Base-by-base conservation (phyloP, 2,329 filamentous ascomycete species). In the Orbilia ellipsospora region DNA sequence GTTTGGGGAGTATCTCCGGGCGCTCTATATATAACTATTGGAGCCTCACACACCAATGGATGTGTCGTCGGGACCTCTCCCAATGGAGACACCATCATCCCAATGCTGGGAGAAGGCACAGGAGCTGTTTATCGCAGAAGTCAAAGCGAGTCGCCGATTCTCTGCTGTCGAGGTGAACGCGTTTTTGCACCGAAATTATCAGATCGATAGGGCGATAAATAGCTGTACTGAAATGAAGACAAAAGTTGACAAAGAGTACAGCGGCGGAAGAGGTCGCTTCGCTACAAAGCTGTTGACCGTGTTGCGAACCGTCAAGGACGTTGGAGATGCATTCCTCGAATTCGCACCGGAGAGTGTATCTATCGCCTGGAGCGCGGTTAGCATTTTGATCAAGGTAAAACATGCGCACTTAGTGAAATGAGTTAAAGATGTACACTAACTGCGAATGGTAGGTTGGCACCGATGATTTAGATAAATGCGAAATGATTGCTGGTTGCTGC, bases 381-480 rank as follows among this genome's bases (percentile, higher is more conserved):
- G 61, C 18, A n/a, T 64, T 15, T 31, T 64, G n/a, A 64, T 64
- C n/a, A 64, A 64, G 20, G 48, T 50, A 50, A n/a, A n/a, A n/a
- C n/a, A n/a, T n/a, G n/a, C n/a, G n/a, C n/a, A n/a, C n/a, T n/a
- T n/a, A n/a, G n/a, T n/a, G n/a, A n/a, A n/a, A n/a, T n/a, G n/a
- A n/a, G n/a, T n/a, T n/a, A n/a, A n/a, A n/a, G n/a, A n/a, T 16
- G 40, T 42, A n/a, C 12, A 7, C 48, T 42, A n/a, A n/a, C n/a
- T n/a, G n/a, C n/a, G n/a, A n/a, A n/a, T n/a, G 5, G n/a, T 50
- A 50, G 45, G 45, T 64, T 12, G 61, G 61, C 15, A 64, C 61
- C 2, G 61, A 64, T 28, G 61, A 64, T 31, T 7, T 64, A n/a
- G 61, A 64, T 20, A 64, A 64, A 45, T 64, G 61, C 20, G 61